Conservation (phyloP, 441 rosid species). For the Syzygium syzygioides region DNA sequence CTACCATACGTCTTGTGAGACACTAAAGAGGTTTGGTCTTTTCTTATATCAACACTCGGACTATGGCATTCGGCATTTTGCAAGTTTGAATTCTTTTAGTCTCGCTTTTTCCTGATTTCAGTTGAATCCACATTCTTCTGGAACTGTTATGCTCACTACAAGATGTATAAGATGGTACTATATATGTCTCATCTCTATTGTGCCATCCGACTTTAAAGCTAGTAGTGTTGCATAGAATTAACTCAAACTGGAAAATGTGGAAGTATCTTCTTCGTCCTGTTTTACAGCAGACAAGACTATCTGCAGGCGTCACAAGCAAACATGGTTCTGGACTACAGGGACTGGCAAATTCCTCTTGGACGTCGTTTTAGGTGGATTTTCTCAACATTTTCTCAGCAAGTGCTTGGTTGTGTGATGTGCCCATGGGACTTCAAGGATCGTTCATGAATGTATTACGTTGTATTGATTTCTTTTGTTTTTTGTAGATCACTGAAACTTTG, state of each 20-base stretch:
- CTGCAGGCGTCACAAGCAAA: slow-evolving; percentile 61
- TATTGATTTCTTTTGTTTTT: not conserved
- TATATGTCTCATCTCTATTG: not conserved
- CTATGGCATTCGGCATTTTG: not conserved
- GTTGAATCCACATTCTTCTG: not conserved
- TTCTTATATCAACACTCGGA: not conserved
- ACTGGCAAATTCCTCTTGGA: slow-evolving; percentile 93
- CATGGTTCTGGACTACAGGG: slow-evolving; percentile 75
- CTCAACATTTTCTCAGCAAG: slow-evolving; percentile 7
- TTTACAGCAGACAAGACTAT: not conserved
- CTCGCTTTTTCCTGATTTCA: not conserved
- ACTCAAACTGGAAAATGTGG: not conserved
- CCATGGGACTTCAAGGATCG: not conserved
- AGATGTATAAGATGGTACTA: not conserved
- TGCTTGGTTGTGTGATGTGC: not conserved
- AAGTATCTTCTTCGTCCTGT: not conserved
- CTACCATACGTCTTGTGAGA: not conserved
- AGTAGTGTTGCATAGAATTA: not conserved
- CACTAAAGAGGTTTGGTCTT: not conserved
- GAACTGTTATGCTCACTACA: not conserved
- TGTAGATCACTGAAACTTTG: slow-evolving; percentile 73
- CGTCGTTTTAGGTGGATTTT: slow-evolving; percentile 71
- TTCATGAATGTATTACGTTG: not conserved
- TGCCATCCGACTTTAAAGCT: not conserved
- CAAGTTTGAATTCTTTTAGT: not conserved